These are phyloP conservation scores for Schoenoplectus tabernaemontani DNA, from an alignment of 202 grass and related monocot genomes.

Conservation along the genomic window DNA sequence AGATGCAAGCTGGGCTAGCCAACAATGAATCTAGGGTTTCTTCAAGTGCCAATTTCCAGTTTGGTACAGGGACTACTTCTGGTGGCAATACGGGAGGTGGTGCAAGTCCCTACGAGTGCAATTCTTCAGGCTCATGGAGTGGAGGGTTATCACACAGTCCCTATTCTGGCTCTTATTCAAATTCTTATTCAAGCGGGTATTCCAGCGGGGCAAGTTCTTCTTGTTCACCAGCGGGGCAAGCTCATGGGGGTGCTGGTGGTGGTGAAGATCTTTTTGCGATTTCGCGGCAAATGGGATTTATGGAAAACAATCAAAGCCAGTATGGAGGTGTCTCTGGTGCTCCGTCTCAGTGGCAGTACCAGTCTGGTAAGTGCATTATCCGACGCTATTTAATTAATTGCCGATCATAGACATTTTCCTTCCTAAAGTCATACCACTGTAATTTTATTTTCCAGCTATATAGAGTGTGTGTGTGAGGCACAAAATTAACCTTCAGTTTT, in stretches of 20 bases:
- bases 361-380: constrained; percentile 27
- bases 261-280: constrained; percentile 87
- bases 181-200: neutral
- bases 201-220: constrained; percentile 6
- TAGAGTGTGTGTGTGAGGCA: too few species aligned
- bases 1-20: constrained; percentile 59
- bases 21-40: neutral
- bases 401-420: neutral
- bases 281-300: constrained; percentile 72
- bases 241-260: constrained; percentile 19
- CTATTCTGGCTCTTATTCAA: constrained; percentile 21
- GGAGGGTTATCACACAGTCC: constrained; percentile 24
- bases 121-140: constrained; percentile 1
- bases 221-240: constrained; percentile 21
- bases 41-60: constrained; percentile 3
- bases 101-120: constrained; percentile 19
- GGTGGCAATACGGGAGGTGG: neutral
- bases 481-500: too few species aligned
- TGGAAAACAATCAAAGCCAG: constrained; percentile 35
- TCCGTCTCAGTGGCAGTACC: constrained; percentile 33
- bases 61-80: neutral
- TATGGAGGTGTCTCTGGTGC: constrained; percentile 28
- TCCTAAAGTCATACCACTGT: neutral
- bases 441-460: neutral
- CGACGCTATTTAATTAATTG: neutral